Base-by-base conservation (phyloP, 2,329 filamentous ascomycete genomes). In the Pseudogymnoascus sp. region DNA sequence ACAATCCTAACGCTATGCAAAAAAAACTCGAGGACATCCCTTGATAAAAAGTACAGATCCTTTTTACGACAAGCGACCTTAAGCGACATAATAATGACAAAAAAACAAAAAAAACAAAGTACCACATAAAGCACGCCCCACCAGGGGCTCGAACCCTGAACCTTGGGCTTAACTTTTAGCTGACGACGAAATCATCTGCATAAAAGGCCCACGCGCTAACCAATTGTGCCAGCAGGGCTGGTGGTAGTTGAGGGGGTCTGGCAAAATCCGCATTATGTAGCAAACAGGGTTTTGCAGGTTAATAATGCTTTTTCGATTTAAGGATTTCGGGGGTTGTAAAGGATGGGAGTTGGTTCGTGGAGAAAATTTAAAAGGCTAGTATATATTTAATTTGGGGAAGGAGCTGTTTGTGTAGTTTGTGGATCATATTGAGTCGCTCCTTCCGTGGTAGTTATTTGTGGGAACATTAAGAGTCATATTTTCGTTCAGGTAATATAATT, bases 201-300 rank as follows among this genome's bases (percentile, higher is more conserved):
- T 54, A 54, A 54, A 54, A 54, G 47, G 47, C 47, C 47, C 47
- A 54, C 47, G 47, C 47, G 47, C 47, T 54, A 54, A 54, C 47
- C 47, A 54, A 54, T 54, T 54, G 47, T 54, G 47, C 47, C 47
- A 54, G 47, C 47, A 54, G 47, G 47, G 47, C 47, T 54, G 47
- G 28, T 54, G 47, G 16, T 54, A 33, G 47, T 54, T 54, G 47
- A 8, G 47, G 14, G 28, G 47, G 47, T 33, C 47, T 54, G 47
- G 11, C 28, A 1, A 54, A 54, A 54, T 2, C 1, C 4, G 9
- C 9, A 6, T 54, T 54, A 54, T 54, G 28, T 33, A 54, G 25
- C 6, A 33, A 54, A 20, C 16, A 54, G 47, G 9, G 12, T 2
- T 18, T 12, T 3, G 25, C 2, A 6, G 6, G 3, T 12, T 4